phyloP scores from a whole-genome alignment of 106 monocot genomes.

The Acorus gramineus region DNA sequence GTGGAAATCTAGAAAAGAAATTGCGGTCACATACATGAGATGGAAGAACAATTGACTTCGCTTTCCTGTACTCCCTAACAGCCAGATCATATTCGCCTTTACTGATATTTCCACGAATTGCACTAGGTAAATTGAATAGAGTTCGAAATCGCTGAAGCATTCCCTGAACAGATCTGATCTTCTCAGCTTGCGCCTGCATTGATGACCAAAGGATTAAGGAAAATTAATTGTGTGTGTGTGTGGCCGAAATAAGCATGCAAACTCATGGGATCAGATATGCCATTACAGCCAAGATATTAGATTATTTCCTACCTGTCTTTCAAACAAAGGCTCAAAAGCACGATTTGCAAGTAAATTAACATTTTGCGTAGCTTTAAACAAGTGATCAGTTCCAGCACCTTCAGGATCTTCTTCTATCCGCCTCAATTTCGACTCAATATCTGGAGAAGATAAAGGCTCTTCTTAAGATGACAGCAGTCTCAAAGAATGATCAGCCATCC shows the following conservation, averaged over 20 bases:
- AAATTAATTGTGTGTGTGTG: background rate
- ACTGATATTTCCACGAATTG: slow-evolving; percentile 81
- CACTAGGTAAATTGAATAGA: slow-evolving; percentile 89
- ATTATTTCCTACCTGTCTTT: slow-evolving; percentile 64
- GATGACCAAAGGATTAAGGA: background rate
- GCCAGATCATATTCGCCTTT: slow-evolving; percentile 99
- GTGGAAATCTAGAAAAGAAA: background rate
- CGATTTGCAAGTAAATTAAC: slow-evolving; percentile 69
- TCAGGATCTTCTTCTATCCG: slow-evolving; percentile 99
- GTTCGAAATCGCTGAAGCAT: slow-evolving; percentile 99
- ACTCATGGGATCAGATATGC: background rate
- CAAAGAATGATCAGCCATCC: too few species aligned
- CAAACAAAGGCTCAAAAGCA: slow-evolving; percentile 97
- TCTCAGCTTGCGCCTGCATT: slow-evolving; percentile 91
- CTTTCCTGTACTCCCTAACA: slow-evolving; percentile 98
- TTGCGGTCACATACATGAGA: slow-evolving; percentile 73
- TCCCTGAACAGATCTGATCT: slow-evolving; percentile 99
- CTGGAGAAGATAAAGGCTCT: slow-evolving; percentile 21
- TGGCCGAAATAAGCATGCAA: background rate
- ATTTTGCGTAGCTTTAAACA: slow-evolving; percentile 61
- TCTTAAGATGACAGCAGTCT: too few species aligned
- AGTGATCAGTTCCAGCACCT: slow-evolving; percentile 79
- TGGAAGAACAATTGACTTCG: slow-evolving; percentile 98
- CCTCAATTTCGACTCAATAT: slow-evolving; percentile 85
- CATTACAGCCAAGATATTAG: background rate